These are phyloP conservation scores for Botryotinia convoluta DNA, from an alignment of 2,329 filamentous ascomycete genomes.

Conservation along the genomic window DNA sequence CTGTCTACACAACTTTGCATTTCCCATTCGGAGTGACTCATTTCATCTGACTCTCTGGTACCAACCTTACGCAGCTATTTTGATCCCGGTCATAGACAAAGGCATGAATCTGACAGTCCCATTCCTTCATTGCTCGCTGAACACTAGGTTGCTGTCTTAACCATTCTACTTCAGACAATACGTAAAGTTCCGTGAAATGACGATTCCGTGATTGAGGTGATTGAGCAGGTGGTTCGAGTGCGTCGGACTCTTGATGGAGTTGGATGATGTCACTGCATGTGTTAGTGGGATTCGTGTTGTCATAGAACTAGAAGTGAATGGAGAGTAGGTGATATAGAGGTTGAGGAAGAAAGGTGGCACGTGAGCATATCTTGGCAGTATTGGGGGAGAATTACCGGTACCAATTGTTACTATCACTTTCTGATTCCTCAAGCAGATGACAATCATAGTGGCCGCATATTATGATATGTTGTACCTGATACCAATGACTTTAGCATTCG, in stretches of 20 bases:
- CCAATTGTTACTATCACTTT: conserved; percentile 51
- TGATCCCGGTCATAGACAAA: conserved; percentile 59
- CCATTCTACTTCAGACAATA: conserved; percentile 54
- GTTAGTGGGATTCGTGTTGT: neutral
- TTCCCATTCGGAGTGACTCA: conserved; percentile 33
- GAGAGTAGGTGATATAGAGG: neutral
- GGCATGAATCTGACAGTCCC: conserved; percentile 60
- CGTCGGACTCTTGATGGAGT: conserved; percentile 26
- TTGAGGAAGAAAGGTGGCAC: neutral
- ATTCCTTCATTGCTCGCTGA: conserved; percentile 56
- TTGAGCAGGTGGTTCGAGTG: conserved; percentile 9
- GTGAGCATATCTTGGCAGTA: neutral
- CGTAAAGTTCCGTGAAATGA: conserved; percentile 61
- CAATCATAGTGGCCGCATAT: conserved; percentile 56
- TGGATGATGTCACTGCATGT: conserved; percentile 28
- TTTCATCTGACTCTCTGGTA: conserved; percentile 31
- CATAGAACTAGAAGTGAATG: neutral
- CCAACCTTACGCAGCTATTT: conserved; percentile 53
- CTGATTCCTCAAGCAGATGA: conserved; percentile 48
- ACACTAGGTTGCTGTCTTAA: conserved; percentile 58
- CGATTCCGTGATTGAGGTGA: conserved; percentile 44
- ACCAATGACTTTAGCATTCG: neutral
- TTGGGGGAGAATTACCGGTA: conserved; percentile 45
- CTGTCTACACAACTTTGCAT: neutral
- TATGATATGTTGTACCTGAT: conserved; percentile 53